These are phyloP conservation scores for Leccinum pachyderme DNA, from an alignment of 1,284 basidiomycete genomes.

Conservation along the genomic window DNA sequence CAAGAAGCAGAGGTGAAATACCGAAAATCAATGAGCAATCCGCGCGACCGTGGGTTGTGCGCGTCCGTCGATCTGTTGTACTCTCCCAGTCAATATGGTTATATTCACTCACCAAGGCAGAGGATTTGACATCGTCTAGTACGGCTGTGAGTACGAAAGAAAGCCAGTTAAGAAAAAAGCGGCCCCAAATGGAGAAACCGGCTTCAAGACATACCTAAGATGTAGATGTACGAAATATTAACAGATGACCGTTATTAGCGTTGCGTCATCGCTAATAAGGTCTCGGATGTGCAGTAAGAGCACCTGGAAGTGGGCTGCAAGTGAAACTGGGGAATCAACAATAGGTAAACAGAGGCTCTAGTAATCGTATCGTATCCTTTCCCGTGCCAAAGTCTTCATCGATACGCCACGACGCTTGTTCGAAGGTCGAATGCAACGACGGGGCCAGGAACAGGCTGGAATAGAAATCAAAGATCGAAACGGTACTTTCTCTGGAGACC, in stretches of 20 bases:
- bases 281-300: neutral
- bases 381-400: neutral
- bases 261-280: no score
- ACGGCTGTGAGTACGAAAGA: no score
- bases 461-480: slow-evolving; percentile 82
- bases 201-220: neutral
- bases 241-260: no score
- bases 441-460: slow-evolving; percentile 59
- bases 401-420: neutral
- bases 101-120: neutral
- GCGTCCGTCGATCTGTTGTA: neutral
- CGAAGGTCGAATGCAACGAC: neutral
- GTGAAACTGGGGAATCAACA: neutral
- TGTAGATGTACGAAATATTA: neutral
- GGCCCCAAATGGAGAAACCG: no score
- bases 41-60: neutral
- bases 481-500: slow-evolving; percentile 70
- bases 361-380: neutral
- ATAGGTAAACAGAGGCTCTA: neutral
- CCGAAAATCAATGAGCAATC: neutral
- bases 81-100: neutral
- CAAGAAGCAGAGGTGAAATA: neutral
- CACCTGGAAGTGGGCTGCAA: neutral
- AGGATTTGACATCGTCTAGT: neutral
- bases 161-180: no score